Conservation (phyloP, 768 basidiomycete species). For the Coprinopsis strossmayeri region DNA sequence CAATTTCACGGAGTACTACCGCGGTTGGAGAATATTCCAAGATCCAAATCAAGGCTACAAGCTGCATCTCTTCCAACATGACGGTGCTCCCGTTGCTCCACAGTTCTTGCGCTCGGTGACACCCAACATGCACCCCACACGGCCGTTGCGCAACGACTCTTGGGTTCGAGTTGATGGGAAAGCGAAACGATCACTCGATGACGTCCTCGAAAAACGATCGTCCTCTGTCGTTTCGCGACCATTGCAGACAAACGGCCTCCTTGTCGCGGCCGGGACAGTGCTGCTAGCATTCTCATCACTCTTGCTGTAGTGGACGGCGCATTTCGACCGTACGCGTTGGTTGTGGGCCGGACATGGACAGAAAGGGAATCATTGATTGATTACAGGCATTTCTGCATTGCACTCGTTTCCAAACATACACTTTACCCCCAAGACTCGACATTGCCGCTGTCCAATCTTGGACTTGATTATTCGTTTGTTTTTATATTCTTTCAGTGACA, state of each 20-base stretch:
- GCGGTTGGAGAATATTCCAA: slow-evolving; percentile 63
- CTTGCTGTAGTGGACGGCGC: slow-evolving; percentile 22
- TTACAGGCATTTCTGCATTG: background rate
- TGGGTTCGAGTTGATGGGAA: slow-evolving; percentile 7
- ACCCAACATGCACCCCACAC: slow-evolving; percentile 85
- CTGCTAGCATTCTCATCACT: slow-evolving; percentile 22
- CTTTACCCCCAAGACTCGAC: background rate
- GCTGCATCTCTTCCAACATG: slow-evolving; percentile 72
- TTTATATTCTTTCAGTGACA: background rate
- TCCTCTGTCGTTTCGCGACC: background rate
- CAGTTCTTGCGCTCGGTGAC: slow-evolving; percentile 57
- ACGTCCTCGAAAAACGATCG: slow-evolving; percentile 7
- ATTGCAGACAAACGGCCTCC: slow-evolving; percentile 14
- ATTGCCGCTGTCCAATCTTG: background rate
- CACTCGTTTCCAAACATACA: background rate
- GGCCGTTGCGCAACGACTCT: slow-evolving; percentile 52
- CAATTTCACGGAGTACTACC: slow-evolving; percentile 66
- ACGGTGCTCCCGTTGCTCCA: slow-evolving; percentile 73
- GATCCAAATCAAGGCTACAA: slow-evolving; percentile 59
- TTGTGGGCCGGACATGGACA: background rate
- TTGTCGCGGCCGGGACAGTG: slow-evolving; percentile 23
- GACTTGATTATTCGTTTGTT: background rate
- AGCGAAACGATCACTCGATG: slow-evolving; percentile 6
- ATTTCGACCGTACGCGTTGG: background rate
- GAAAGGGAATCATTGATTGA: background rate